Conservation (phyloP, 345 rosid species). For the Hevea brasiliensis region DNA sequence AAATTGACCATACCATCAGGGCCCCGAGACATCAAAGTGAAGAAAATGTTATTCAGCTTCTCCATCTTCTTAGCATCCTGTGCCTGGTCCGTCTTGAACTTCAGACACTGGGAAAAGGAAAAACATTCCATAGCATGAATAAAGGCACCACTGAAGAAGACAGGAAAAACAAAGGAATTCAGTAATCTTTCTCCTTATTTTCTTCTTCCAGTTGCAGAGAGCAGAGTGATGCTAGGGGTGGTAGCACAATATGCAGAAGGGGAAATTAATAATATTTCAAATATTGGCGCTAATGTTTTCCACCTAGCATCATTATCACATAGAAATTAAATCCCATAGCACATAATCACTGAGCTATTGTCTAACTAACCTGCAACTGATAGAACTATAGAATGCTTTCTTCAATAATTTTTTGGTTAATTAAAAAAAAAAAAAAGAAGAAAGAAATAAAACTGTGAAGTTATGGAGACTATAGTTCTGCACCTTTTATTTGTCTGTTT, state of each 20-base stretch:
- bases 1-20: conserved; percentile 63
- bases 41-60: conserved; percentile 89
- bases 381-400: no score
- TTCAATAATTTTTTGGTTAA: no score
- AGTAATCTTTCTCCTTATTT: background rate
- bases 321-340: no score
- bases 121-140: background rate
- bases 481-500: background rate
- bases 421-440: no score
- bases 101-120: conserved; percentile 64
- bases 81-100: conserved; percentile 97
- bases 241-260: background rate
- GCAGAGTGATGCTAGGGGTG: no score
- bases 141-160: background rate
- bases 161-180: background rate
- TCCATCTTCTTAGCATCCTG: conserved; percentile 99
- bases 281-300: no score
- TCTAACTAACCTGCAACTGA: no score
- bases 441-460: no score
- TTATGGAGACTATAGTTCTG: background rate
- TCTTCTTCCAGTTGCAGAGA: no score
- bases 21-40: conserved; percentile 89
- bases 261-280: background rate
- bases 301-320: no score
- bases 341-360: no score